Conservation (phyloP, 768 basidiomycete species). For the Hericium erinaceus region DNA sequence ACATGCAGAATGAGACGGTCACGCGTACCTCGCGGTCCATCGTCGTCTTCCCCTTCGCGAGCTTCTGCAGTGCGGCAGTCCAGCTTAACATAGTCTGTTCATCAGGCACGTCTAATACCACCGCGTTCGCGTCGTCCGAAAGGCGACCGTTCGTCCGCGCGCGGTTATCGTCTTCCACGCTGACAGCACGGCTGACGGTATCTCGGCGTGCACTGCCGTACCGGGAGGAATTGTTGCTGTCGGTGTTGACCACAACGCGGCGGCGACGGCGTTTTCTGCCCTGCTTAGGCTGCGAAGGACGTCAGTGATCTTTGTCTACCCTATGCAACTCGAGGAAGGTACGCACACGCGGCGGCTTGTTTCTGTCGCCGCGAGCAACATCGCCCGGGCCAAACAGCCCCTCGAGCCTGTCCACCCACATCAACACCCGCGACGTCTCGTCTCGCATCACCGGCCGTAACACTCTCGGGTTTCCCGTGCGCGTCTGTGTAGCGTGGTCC, state of each 20-base stretch:
- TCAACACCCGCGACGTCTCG: not conserved
- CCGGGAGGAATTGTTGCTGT: no score
- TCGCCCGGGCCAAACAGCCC: conserved; percentile 9
- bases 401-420: conserved; percentile 10
- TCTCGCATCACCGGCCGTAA: not conserved
- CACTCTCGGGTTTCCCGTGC: not conserved
- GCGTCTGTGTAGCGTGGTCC: not conserved
- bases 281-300: no score
- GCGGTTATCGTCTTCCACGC: not conserved
- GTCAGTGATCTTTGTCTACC: no score
- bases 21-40: not conserved
- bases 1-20: not conserved
- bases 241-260: no score
- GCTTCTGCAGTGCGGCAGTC: not conserved
- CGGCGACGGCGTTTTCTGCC: no score
- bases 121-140: not conserved
- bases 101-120: not conserved
- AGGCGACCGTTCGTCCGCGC: not conserved
- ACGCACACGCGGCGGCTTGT: conserved; percentile 6
- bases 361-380: conserved; percentile 8
- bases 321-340: not conserved
- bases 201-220: no score
- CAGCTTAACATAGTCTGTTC: not conserved
- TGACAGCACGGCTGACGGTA: no score
- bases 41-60: not conserved